Conservation (phyloP, 441 rosid species). For the Gossypium schwendimanii region DNA sequence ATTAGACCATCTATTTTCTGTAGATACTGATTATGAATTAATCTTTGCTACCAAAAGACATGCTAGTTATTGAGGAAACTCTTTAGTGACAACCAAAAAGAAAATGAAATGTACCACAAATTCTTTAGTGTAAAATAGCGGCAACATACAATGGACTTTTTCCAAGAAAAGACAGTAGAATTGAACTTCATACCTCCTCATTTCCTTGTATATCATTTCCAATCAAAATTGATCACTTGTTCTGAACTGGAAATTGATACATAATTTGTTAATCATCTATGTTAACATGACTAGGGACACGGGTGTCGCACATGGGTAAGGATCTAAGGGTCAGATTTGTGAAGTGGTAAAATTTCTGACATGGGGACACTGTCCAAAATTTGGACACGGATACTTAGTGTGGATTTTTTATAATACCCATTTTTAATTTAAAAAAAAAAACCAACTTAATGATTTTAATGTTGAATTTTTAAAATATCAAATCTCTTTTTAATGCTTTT, state of each 20-base stretch:
- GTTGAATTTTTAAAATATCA: too few species aligned
- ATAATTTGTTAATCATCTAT: neutral
- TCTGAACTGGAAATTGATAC: constrained; percentile 7
- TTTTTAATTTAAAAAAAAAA: too few species aligned
- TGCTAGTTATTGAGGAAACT: neutral
- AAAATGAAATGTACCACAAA: neutral
- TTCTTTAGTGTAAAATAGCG: neutral
- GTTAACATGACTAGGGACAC: neutral
- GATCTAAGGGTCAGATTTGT: neutral
- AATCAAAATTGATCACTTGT: neutral
- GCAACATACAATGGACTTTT: constrained; percentile 1
- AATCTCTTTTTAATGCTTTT: too few species aligned
- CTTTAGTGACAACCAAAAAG: neutral
- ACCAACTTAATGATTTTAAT: too few species aligned
- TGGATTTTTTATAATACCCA: neutral
- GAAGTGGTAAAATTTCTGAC: neutral
- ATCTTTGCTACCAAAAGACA: neutral
- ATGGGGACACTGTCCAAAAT: neutral
- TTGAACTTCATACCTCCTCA: neutral
- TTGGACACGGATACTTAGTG: neutral
- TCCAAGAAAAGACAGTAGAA: neutral
- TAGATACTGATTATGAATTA: neutral
- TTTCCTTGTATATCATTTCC: neutral
- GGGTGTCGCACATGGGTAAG: neutral
- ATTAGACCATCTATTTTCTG: neutral